Conservation (phyloP, 805 yeast species). For the Saccharomycopsis guyanensis region DNA sequence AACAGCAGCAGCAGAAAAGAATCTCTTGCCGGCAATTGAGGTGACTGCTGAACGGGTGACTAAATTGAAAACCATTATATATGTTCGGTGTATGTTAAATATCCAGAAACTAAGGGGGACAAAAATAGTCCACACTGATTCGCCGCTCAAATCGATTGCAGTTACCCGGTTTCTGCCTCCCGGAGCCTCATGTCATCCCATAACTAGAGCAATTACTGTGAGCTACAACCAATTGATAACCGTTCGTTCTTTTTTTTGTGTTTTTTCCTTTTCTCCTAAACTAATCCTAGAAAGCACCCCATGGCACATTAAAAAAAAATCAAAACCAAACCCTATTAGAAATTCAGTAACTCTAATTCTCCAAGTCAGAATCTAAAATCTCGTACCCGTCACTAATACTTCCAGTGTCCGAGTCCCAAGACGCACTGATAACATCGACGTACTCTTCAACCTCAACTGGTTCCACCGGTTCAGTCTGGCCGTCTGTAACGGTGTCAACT, state of each 20-base stretch:
- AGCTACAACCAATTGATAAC: too few species aligned
- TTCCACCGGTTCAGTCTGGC: neutral
- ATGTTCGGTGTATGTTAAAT: neutral
- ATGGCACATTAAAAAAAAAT: neutral
- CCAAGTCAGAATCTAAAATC: slow-evolving; percentile 18
- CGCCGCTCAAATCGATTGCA: too few species aligned
- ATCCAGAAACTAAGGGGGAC: neutral
- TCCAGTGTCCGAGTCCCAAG: slow-evolving; percentile 6
- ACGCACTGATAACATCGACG: slow-evolving; percentile 4
- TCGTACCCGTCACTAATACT: slow-evolving; percentile 3
- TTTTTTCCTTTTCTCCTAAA: too few species aligned
- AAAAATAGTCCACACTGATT: neutral
- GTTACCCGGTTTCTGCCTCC: too few species aligned
- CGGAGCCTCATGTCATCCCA: too few species aligned
- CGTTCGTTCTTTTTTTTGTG: too few species aligned
- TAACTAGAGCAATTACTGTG: too few species aligned
- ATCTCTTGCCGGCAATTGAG: slow-evolving; percentile 3
- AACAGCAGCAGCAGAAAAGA: slow-evolving; percentile 3
- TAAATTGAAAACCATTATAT: slow-evolving; percentile 17
- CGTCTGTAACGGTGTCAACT: neutral
- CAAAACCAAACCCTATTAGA: neutral
- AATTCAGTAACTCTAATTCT: neutral
- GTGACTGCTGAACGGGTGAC: slow-evolving; percentile 9
- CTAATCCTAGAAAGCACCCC: too few species aligned
- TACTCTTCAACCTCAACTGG: slow-evolving; percentile 2